Conservation (phyloP, 2,329 filamentous ascomycete species). For the Fusarium chaquense region DNA sequence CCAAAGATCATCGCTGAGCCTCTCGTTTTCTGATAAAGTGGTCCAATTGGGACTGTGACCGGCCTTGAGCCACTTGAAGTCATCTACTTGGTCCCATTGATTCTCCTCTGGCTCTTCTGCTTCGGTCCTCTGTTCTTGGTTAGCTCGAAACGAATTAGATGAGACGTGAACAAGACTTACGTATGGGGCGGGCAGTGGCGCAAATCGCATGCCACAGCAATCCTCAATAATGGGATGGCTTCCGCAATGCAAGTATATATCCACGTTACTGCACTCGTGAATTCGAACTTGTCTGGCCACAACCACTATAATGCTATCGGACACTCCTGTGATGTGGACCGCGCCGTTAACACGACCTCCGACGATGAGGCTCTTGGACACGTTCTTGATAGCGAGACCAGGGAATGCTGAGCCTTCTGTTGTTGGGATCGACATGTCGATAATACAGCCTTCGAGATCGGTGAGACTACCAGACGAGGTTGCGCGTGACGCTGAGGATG, state of each 20-base stretch:
- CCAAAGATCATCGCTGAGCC: slow-evolving; percentile 75
- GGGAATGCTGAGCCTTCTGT: slow-evolving; percentile 72
- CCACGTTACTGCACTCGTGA: slow-evolving; percentile 84
- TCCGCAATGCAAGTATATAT: slow-evolving; percentile 83
- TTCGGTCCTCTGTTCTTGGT: slow-evolving; percentile 42
- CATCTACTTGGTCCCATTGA: slow-evolving; percentile 90
- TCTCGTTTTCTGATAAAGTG: slow-evolving; percentile 70
- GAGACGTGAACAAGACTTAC: slow-evolving; percentile 61
- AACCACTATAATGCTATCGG: slow-evolving; percentile 80
- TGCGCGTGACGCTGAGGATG: slow-evolving; percentile 75
- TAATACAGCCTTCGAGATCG: slow-evolving; percentile 75
- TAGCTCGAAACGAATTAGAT: neutral
- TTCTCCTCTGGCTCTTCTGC: slow-evolving; percentile 62
- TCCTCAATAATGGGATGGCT: slow-evolving; percentile 96
- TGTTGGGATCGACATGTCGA: slow-evolving; percentile 82
- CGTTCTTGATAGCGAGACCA: slow-evolving; percentile 73
- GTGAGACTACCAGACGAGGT: slow-evolving; percentile 80
- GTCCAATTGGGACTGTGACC: slow-evolving; percentile 91
- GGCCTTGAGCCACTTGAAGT: slow-evolving; percentile 96
- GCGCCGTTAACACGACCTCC: slow-evolving; percentile 83
- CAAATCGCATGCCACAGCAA: slow-evolving; percentile 82
- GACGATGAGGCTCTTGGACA: slow-evolving; percentile 78
- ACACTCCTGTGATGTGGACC: slow-evolving; percentile 82
- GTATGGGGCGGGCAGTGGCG: slow-evolving; percentile 76
- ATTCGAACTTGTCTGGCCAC: slow-evolving; percentile 90